Evolutionary conservation across 768 basidiomycete species (phyloP).

Genomic region (Lentinula boryana): DNA sequence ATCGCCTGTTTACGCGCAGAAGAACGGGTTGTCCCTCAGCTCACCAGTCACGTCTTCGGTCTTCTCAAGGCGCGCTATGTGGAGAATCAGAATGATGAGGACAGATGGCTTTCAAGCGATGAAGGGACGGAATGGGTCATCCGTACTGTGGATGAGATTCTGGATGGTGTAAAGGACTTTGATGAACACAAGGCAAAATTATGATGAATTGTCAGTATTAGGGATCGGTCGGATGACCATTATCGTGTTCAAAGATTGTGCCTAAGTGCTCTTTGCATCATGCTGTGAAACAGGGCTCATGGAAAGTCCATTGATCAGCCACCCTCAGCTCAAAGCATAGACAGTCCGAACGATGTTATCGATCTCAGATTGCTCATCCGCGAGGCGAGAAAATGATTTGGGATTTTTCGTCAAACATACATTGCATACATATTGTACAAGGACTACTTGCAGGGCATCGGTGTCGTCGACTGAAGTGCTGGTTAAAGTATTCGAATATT

Average conservation of each 20-base stretch:
- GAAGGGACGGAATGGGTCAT: slow-evolving; percentile 89
- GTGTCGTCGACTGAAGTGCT: background rate
- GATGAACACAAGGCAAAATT: slow-evolving; percentile 56
- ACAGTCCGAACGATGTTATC: background rate
- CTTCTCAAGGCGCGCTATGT: slow-evolving; percentile 75
- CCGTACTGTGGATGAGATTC: slow-evolving; percentile 73
- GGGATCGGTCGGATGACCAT: slow-evolving; percentile 30
- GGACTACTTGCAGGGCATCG: background rate
- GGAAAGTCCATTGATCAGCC: background rate
- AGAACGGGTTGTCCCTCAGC: slow-evolving; percentile 78
- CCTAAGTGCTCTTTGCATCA: background rate
- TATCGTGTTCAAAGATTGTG: background rate
- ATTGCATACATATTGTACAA: slow-evolving; percentile 8
- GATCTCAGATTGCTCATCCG: background rate
- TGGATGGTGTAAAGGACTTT: slow-evolving; percentile 54
- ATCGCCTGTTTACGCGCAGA: slow-evolving; percentile 84
- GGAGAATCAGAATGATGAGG: slow-evolving; percentile 58
- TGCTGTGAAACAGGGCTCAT: background rate
- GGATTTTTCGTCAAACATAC: background rate
- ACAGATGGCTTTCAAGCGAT: slow-evolving; percentile 76
- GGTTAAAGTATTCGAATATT: background rate
- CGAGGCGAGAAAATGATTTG: background rate
- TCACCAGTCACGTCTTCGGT: slow-evolving; percentile 85
- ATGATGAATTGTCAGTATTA: slow-evolving; percentile 2
- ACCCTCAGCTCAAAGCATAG: background rate